Evolutionary conservation across 2,329 filamentous ascomycete species (phyloP).

Genomic region (Microthyrium microscopicum): DNA sequence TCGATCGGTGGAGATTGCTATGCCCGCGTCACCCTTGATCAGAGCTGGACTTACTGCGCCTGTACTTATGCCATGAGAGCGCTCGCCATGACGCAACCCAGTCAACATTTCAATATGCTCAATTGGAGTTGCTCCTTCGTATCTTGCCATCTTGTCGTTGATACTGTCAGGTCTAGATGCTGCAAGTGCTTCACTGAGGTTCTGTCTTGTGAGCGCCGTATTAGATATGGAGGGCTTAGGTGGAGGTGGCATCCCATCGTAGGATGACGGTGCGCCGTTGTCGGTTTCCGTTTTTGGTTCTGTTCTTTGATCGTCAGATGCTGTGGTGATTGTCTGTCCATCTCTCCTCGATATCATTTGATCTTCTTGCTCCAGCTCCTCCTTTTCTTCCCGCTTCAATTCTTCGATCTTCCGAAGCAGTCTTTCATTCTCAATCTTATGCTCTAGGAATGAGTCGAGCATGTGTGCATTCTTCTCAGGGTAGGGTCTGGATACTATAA

Average conservation of each 20-base stretch:
- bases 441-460: constrained; percentile 84
- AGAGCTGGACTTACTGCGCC: constrained; percentile 66
- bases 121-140: constrained; percentile 55
- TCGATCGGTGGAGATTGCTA: constrained; percentile 66
- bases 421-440: constrained; percentile 91
- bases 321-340: constrained; percentile 31
- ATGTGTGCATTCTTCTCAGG: constrained; percentile 73
- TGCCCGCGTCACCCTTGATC: constrained; percentile 72
- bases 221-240: constrained; percentile 47
- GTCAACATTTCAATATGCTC: constrained; percentile 91
- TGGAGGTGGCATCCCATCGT: constrained; percentile 46
- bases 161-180: constrained; percentile 57
- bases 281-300: constrained; percentile 21
- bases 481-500: constrained; percentile 83
- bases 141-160: constrained; percentile 69
- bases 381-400: constrained; percentile 68
- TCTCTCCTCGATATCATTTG: constrained; percentile 41
- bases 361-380: constrained; percentile 54
- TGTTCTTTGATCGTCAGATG: constrained; percentile 20
- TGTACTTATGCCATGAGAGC: constrained; percentile 74
- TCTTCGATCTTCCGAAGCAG: constrained; percentile 71
- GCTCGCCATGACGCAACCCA: constrained; percentile 75
- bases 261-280: constrained; percentile 18
- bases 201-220: constrained; percentile 58
- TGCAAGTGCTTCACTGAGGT: constrained; percentile 55